Evolutionary conservation across 2,329 filamentous ascomycete genomes (phyloP).

Genomic region (Epichloe amarillans): DNA sequence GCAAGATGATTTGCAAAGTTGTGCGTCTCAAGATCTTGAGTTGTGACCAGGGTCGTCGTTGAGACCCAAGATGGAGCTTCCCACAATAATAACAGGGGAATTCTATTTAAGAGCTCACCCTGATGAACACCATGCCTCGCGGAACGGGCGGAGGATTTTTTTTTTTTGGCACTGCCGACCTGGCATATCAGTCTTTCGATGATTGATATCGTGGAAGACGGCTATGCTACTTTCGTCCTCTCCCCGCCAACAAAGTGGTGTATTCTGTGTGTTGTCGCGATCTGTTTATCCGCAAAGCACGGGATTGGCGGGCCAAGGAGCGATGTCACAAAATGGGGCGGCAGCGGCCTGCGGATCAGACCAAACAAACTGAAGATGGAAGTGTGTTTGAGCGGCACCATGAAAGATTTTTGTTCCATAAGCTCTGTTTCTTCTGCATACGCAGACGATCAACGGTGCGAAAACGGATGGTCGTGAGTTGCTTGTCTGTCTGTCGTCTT

Average conservation of each 20-base stretch:
- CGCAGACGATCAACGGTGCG: too few relatives aligned
- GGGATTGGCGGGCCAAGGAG: neutral
- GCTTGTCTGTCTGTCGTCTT: too few relatives aligned
- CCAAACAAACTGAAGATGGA: too few relatives aligned
- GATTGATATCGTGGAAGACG: neutral
- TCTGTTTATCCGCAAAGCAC: slow-evolving; percentile 1
- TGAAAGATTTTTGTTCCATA: too few relatives aligned
- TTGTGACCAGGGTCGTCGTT: neutral
- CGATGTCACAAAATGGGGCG: slow-evolving; percentile 1
- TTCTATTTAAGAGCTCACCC: neutral
- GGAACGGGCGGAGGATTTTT: neutral
- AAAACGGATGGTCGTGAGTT: too few relatives aligned
- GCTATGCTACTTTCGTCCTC: neutral
- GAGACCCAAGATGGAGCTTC: slow-evolving; percentile 1
- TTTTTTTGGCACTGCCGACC: neutral
- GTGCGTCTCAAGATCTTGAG: neutral
- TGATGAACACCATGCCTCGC: slow-evolving; percentile 1
- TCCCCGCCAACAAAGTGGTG: neutral
- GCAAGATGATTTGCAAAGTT: neutral
- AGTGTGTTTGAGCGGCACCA: too few relatives aligned
- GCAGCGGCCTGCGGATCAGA: neutral
- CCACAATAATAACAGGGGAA: neutral
- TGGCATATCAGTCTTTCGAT: neutral
- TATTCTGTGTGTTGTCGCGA: neutral
- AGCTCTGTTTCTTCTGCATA: too few relatives aligned